Evolutionary conservation across 352 stramenopile species (phyloP).

Genomic region (Aphanomyces invadans): DNA sequence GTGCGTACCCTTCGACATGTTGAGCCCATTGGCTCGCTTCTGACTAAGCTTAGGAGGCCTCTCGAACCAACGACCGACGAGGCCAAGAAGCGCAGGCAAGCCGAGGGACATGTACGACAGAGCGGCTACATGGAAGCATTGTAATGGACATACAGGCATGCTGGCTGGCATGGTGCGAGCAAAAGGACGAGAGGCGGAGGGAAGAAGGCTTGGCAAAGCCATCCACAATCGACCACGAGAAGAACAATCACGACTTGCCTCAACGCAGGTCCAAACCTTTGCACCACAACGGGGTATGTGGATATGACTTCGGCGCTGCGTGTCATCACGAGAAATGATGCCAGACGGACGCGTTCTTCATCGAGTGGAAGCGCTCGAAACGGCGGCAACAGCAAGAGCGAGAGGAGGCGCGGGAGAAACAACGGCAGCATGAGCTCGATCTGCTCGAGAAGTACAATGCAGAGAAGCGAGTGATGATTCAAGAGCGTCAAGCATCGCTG

Average conservation of each 20-base stretch:
- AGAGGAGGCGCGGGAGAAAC: not conserved
- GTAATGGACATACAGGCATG: slow-evolving; percentile 12
- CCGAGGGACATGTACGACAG: not conserved
- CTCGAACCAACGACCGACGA: not conserved
- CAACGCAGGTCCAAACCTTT: too few species aligned
- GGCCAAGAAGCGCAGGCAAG: slow-evolving; percentile 11
- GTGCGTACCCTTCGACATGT: slow-evolving; percentile 1
- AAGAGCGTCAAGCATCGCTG: not conserved
- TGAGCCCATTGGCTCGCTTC: not conserved
- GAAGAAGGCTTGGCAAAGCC: not conserved
- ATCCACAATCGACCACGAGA: not conserved
- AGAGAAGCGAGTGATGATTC: not conserved
- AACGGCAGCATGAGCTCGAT: slow-evolving; percentile 2
- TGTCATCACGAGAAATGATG: too few species aligned
- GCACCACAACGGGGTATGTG: too few species aligned
- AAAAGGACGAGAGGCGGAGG: slow-evolving; percentile 5
- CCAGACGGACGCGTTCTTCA: slow-evolving; percentile 16
- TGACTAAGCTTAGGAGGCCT: not conserved
- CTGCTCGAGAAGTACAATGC: slow-evolving; percentile 16
- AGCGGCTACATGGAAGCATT: not conserved
- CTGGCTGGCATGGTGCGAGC: slow-evolving; percentile 23
- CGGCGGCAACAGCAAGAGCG: not conserved
- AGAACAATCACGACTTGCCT: not conserved
- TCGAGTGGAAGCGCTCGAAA: slow-evolving; percentile 18
- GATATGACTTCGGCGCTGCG: too few species aligned